Conservation (phyloP, 148 eudicot species). For the Amaranthus palmeri region DNA sequence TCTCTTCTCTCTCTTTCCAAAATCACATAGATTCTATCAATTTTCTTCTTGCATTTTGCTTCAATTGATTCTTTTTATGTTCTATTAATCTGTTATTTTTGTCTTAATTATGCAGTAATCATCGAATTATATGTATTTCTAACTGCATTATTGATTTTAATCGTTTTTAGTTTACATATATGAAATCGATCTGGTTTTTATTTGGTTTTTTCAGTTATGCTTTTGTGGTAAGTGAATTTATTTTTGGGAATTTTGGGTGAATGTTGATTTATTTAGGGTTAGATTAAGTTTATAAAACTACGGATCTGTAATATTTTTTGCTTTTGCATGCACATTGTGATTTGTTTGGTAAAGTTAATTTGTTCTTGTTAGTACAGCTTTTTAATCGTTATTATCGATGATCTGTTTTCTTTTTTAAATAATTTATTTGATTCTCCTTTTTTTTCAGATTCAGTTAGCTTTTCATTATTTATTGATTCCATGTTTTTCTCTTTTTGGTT, state of each 20-base stretch:
- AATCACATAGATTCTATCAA: neutral
- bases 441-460: neutral
- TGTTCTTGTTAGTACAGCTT: no score
- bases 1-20: neutral
- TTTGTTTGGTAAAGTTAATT: neutral
- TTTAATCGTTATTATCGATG: no score
- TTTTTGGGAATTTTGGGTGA: neutral
- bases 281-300: neutral
- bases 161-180: no score
- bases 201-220: neutral
- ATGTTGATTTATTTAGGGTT: neutral
- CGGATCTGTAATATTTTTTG: slow-evolving; percentile 10
- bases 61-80: neutral
- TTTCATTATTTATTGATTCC: neutral
- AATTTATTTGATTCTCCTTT: neutral
- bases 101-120: neutral
- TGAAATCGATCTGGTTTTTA: neutral
- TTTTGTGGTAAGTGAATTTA: neutral
- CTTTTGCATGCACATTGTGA: slow-evolving; percentile 1
- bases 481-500: neutral
- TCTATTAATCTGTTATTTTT: neutral
- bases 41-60: neutral
- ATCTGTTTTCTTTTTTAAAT: no score
- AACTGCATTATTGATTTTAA: neutral
- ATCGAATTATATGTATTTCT: neutral